phyloP scores from a whole-genome alignment of 805 yeast genomes.

The Hanseniaspora singularis region DNA sequence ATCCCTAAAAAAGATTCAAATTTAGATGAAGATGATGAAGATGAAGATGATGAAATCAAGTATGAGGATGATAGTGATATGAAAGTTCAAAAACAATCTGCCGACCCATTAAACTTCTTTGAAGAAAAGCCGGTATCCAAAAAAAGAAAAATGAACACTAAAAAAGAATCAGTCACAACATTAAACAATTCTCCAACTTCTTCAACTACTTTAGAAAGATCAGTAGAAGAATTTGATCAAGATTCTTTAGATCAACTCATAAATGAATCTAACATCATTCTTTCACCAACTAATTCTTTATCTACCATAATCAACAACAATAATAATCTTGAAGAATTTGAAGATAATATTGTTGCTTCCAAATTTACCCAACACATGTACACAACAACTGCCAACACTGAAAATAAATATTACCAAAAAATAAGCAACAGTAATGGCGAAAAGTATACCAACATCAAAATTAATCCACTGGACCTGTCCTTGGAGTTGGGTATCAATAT shows the following conservation, averaged over 20 bases:
- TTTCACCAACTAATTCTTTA: conserved; percentile 2
- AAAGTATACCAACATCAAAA: background rate
- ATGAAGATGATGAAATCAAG: background rate
- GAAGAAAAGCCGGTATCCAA: conserved; percentile 1
- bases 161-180: background rate
- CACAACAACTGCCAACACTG: too few species aligned
- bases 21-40: background rate
- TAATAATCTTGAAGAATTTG: background rate
- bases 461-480: background rate
- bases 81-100: background rate
- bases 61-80: background rate
- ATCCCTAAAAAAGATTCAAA: background rate
- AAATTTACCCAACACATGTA: too few species aligned
- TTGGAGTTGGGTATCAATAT: conserved; percentile 10
- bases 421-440: too few species aligned
- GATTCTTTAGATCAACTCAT: too few species aligned
- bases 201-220: too few species aligned
- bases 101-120: background rate
- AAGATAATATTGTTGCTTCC: too few species aligned
- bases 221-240: too few species aligned
- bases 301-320: conserved; percentile 2
- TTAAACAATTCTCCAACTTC: too few species aligned
- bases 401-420: too few species aligned
- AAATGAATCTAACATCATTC: too few species aligned
- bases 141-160: conserved; percentile 6